These are phyloP conservation scores for Annulohypoxylon bovei DNA, from an alignment of 495 filamentous ascomycete species.

Conservation along the genomic window DNA sequence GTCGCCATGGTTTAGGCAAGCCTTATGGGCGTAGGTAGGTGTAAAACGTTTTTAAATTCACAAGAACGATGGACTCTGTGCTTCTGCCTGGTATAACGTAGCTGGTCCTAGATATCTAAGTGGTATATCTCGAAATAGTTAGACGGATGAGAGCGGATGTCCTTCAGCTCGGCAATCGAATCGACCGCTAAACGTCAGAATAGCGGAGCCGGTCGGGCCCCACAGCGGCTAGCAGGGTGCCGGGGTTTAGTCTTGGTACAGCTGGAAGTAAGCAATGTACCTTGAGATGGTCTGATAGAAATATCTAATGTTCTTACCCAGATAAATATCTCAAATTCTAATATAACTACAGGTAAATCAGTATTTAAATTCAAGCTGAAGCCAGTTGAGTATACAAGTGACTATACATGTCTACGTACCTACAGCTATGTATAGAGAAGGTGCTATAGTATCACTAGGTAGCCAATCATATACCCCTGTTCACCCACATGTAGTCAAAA, in stretches of 20 bases:
- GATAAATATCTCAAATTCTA: background rate
- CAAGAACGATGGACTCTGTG: background rate
- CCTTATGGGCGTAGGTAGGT: background rate
- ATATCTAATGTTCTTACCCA: background rate
- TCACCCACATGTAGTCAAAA: constrained; percentile 33
- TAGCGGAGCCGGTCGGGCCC: constrained; percentile 37
- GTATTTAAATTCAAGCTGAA: background rate
- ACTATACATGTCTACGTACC: background rate
- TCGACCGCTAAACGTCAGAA: constrained; percentile 31
- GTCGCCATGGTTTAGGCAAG: constrained; percentile 33
- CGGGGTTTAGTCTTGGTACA: background rate
- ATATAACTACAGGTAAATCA: background rate
- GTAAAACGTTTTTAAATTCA: no score
- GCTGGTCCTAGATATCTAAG: background rate
- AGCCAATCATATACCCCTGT: constrained; percentile 27
- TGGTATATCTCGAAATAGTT: background rate
- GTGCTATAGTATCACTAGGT: no score
- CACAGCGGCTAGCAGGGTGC: constrained; percentile 28
- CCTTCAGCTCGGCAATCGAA: constrained; percentile 9
- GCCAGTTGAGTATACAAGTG: background rate
- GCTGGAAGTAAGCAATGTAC: background rate
- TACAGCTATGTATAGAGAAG: background rate
- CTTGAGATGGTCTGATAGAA: background rate
- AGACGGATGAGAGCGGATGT: background rate
- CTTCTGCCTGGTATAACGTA: background rate